These are phyloP conservation scores for Tuber microsphaerosporum DNA, from an alignment of 495 filamentous ascomycete genomes.

Conservation along the genomic window DNA sequence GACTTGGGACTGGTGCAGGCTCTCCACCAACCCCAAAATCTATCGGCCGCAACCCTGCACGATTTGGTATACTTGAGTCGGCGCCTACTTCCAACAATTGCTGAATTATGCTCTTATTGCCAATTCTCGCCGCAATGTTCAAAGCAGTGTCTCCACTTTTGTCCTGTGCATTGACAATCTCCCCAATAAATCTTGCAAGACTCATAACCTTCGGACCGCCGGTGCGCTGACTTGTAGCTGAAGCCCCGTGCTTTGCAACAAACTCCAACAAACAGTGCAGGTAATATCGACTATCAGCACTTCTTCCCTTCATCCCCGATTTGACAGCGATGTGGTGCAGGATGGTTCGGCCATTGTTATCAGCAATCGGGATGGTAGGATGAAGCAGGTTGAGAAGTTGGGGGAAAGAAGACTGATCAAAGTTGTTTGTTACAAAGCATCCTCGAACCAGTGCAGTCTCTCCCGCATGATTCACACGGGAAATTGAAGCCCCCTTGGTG, in stretches of 20 bases:
- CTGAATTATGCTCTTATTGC: constrained; percentile 82
- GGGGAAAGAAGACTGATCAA: constrained; percentile 70
- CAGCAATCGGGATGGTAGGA: constrained; percentile 81
- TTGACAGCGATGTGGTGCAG: constrained; percentile 93
- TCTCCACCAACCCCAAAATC: constrained; percentile 89
- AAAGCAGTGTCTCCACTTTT: constrained; percentile 88
- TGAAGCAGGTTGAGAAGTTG: constrained; percentile 81
- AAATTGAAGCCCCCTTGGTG: constrained; percentile 73
- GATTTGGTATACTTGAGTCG: constrained; percentile 79
- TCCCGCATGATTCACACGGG: constrained; percentile 74
- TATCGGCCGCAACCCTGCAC: constrained; percentile 71
- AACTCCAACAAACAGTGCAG: constrained; percentile 88
- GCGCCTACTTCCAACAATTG: constrained; percentile 90
- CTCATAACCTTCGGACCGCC: constrained; percentile 58
- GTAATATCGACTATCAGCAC: constrained; percentile 79
- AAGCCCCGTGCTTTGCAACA: constrained; percentile 75
- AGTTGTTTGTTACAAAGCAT: constrained; percentile 80
- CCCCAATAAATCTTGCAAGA: constrained; percentile 83
- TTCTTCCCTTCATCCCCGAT: constrained; percentile 83
- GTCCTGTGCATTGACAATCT: constrained; percentile 90
- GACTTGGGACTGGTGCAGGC: constrained; percentile 44
- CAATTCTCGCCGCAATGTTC: constrained; percentile 83
- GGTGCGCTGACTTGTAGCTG: constrained; percentile 53
- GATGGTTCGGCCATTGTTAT: constrained; percentile 81
- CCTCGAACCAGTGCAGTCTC: constrained; percentile 89